These are phyloP conservation scores for Talaromyces albobiverticillius DNA, from an alignment of 2,329 filamentous ascomycete genomes.

Conservation along the genomic window DNA sequence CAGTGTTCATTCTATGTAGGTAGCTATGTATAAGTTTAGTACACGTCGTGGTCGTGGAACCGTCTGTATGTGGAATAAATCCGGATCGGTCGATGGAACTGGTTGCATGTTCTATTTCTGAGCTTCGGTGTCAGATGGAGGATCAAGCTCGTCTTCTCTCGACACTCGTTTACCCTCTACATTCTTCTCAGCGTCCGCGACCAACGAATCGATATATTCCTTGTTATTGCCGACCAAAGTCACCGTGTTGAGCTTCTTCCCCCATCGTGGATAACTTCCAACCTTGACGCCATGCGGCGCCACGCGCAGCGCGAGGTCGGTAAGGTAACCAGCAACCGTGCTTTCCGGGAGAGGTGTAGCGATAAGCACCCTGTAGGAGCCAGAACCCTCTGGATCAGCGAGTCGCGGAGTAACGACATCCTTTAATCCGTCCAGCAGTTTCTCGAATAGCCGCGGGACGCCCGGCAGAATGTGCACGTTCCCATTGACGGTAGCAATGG, in stretches of 20 bases:
- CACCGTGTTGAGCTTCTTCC: slow-evolving; percentile 81
- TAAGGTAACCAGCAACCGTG: slow-evolving; percentile 76
- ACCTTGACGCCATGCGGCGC: slow-evolving; percentile 81
- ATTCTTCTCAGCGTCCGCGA: slow-evolving; percentile 72
- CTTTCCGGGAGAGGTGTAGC: slow-evolving; percentile 88
- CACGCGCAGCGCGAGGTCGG: slow-evolving; percentile 70
- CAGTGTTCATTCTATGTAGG: no score
- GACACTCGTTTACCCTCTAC: slow-evolving; percentile 69
- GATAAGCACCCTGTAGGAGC: slow-evolving; percentile 73
- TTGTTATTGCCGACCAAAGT: slow-evolving; percentile 77
- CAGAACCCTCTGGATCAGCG: slow-evolving; percentile 75
- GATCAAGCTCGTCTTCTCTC: slow-evolving; percentile 70
- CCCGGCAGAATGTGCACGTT: slow-evolving; percentile 93
- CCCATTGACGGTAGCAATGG: slow-evolving; percentile 81
- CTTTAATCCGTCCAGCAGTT: slow-evolving; percentile 73
- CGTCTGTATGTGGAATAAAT: no score
- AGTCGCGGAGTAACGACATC: slow-evolving; percentile 68
- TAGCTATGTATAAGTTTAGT: no score
- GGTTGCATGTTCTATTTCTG: neutral
- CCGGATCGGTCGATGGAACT: no score
- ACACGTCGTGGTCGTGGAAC: no score
- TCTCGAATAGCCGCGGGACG: slow-evolving; percentile 79
- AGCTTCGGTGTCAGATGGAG: slow-evolving; percentile 28
- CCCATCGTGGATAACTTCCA: slow-evolving; percentile 92
- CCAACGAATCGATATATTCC: slow-evolving; percentile 73